Percentiles rank a stretch among this genome's conserved stretches.
These are phyloP conservation scores for Fusarium irregulare DNA, from an alignment of 2,329 filamentous ascomycete species.

Conservation along the genomic window DNA sequence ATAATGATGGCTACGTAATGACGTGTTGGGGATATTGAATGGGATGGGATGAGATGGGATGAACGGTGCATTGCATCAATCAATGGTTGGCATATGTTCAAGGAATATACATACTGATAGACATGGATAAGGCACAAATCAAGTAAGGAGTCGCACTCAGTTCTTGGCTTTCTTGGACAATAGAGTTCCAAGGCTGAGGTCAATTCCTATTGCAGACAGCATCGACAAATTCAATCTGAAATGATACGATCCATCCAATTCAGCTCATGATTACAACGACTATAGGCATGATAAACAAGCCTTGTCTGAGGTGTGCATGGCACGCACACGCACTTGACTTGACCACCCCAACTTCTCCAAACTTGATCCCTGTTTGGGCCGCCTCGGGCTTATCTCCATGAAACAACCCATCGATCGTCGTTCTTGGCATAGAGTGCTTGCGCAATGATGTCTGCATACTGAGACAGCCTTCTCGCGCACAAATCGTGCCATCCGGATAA, in stretches of 20 bases:
- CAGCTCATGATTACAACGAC: neutral
- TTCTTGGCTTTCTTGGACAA: neutral
- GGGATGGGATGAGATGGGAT: neutral
- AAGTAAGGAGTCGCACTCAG: slow-evolving; percentile 7
- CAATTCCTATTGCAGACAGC: neutral
- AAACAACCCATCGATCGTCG: slow-evolving; percentile 1
- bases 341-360: slow-evolving; percentile 32
- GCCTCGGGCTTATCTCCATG: neutral
- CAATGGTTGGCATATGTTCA: slow-evolving; percentile 4
- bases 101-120: slow-evolving; percentile 16
- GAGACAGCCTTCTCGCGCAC: slow-evolving; percentile 28
- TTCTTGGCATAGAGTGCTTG: slow-evolving; percentile 15
- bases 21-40: slow-evolving; percentile 16
- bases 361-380: slow-evolving; percentile 24
- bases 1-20: slow-evolving; percentile 39
- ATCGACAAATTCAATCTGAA: slow-evolving; percentile 1
- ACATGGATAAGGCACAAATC: slow-evolving; percentile 14
- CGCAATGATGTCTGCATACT: slow-evolving; percentile 36
- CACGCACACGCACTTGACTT: slow-evolving; percentile 4
- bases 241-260: neutral
- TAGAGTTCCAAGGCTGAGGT: neutral
- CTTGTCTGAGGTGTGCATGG: slow-evolving; percentile 4
- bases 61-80: slow-evolving; percentile 10
- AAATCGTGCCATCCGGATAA: slow-evolving; percentile 24
- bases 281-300: neutral